Evolutionary conservation across 83 land plant genomes (phyloP).

Genomic region (Isoetes engelmannii): DNA sequence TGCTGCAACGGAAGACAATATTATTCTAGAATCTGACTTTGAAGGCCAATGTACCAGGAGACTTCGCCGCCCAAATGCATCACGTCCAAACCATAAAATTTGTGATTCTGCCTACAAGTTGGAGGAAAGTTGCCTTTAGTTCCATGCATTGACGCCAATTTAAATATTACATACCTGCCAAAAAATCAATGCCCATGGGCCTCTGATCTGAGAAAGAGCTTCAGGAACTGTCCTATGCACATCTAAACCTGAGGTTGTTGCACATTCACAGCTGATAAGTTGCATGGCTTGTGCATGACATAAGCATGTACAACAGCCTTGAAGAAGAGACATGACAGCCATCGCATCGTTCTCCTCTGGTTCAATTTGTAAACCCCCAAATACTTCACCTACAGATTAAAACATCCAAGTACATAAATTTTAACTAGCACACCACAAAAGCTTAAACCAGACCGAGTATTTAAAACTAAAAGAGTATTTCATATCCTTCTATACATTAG

Average conservation of each 20-base stretch:
- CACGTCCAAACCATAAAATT: conserved; percentile 91
- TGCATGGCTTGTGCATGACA: conserved; percentile 29
- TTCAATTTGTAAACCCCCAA: conserved; percentile 68
- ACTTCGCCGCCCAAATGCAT: conserved; percentile 91
- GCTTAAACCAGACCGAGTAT: too few relatives aligned
- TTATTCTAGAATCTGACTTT: conserved; percentile 42
- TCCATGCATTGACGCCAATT: background rate
- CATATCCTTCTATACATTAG: too few relatives aligned
- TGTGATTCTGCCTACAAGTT: conserved; percentile 49
- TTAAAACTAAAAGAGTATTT: too few relatives aligned
- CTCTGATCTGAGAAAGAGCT: conserved; percentile 59
- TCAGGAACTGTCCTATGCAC: conserved; percentile 48
- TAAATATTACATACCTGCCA: conserved; percentile 63
- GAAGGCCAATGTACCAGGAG: conserved; percentile 89
- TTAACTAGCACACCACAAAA: too few relatives aligned
- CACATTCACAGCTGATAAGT: conserved; percentile 21
- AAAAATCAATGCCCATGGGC: conserved; percentile 88
- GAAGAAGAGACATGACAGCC: conserved; percentile 46
- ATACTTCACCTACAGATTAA: conserved; percentile 64
- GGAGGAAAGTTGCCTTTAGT: background rate
- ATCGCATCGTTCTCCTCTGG: conserved; percentile 57
- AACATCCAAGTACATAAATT: too few relatives aligned
- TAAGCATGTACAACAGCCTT: conserved; percentile 51
- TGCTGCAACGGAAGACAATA: conserved; percentile 78
- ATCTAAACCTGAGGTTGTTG: background rate